Base-by-base conservation (phyloP, 305 asterid species). In the Stenogyne calaminthoides region DNA sequence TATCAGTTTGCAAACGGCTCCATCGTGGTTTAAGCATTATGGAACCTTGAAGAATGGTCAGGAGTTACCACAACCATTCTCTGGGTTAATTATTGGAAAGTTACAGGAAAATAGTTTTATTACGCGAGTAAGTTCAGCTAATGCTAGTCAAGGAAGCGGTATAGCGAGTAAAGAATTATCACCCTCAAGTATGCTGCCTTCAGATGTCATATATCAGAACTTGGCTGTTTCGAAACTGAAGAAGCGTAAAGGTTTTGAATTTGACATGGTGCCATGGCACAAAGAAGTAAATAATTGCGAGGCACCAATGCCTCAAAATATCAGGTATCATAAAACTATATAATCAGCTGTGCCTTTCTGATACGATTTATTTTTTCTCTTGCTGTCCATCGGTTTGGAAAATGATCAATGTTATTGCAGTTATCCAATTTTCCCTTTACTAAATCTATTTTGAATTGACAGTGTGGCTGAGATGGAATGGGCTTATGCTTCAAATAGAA, bases 201-300 rank as follows among this genome's bases (percentile, higher is more conserved):
- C 36, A 32, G 36, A 32, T 32, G 36, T 5, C 36, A 32, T 32
- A 32, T 4, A 32, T 32, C 36, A 32, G 36, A 32, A 77, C 61
- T 67, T 67, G 76, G 80, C 76, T 59, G 70, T 72, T 77, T 76
- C 80, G 63, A 69, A 75, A 47, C 83, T 85, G 25, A 83, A 84
- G 80, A 90, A 87, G 80, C 93, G 95, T 58, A 90, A 85, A 82
- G 14, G 65, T 58, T 58, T 61, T 75, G 72, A 77, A 18, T 70
- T 80, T 70, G 84, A 81, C 56, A 74, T 67, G 77, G 81, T 80
- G 64, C 88, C 97, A 20, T 90, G 97, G 95, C 81, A 85, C 75
- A 81, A 84, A 80, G 95, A 88, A 84, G 78, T 88, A 22, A 73
- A 63, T 72, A 73, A 63, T 72, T 70, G 62, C 19, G 77, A 69